Conservation (phyloP, 2,329 filamentous ascomycete genomes). For the Monosporascus sp. region DNA sequence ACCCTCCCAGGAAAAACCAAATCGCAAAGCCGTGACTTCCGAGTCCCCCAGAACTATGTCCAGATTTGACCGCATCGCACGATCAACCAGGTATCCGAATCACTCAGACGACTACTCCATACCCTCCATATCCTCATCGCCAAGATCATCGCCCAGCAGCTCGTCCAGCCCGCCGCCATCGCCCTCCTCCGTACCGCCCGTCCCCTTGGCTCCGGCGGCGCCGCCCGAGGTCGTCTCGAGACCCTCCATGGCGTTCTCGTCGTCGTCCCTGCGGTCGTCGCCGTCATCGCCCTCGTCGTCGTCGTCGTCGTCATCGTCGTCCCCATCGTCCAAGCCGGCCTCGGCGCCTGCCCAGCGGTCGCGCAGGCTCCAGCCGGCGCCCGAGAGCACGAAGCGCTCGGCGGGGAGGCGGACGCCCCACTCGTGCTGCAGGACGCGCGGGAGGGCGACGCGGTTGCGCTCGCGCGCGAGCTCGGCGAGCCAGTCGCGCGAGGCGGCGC, state of each 20-base stretch:
- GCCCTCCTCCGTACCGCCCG: slow-evolving; percentile 39
- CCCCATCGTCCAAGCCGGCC: slow-evolving; percentile 36
- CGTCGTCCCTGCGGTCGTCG: slow-evolving; percentile 32
- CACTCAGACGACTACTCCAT: slow-evolving; percentile 14
- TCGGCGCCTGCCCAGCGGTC: slow-evolving; percentile 51
- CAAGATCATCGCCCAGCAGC: slow-evolving; percentile 49
- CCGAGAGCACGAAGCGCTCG: slow-evolving; percentile 64
- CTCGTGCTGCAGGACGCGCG: slow-evolving; percentile 57
- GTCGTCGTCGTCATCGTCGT: slow-evolving; percentile 32
- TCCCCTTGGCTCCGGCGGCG: too few species aligned
- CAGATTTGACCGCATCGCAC: too few species aligned
- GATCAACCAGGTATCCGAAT: too few species aligned
- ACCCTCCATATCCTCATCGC: slow-evolving; percentile 49
- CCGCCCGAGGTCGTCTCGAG: slow-evolving; percentile 27
- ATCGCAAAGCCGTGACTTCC: too few species aligned
- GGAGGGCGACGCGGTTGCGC: slow-evolving; percentile 62
- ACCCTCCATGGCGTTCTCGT: slow-evolving; percentile 46
- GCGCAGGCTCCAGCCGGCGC: slow-evolving; percentile 59
- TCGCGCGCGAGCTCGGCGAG: slow-evolving; percentile 69
- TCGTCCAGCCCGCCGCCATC: slow-evolving; percentile 49
- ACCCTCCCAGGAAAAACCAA: too few species aligned
- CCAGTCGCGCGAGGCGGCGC: slow-evolving; percentile 67
- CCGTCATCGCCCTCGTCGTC: slow-evolving; percentile 36
- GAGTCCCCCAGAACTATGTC: too few species aligned
- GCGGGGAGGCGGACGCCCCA: slow-evolving; percentile 64